Conservation (phyloP, 805 yeast species). For the Groenewaldozyma tartarivorans region DNA sequence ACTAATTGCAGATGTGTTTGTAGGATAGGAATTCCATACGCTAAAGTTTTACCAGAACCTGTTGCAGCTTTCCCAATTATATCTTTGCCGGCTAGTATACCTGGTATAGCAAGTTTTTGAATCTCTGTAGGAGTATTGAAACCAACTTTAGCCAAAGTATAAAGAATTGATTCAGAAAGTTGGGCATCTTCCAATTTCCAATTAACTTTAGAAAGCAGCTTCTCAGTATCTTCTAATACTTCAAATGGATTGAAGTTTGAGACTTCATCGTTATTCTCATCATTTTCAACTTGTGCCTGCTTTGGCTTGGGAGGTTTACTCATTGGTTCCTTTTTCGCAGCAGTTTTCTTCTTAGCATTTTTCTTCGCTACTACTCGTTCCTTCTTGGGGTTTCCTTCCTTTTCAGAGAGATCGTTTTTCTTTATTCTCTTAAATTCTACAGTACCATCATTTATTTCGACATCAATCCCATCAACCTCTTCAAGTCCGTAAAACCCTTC, state of each 20-base stretch:
- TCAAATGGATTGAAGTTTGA: slow-evolving; percentile 15
- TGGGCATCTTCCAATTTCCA: slow-evolving; percentile 33
- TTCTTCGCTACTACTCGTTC: slow-evolving; percentile 3
- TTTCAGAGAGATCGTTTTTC: slow-evolving; percentile 2
- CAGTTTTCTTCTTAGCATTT: slow-evolving; percentile 3
- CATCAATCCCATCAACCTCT: slow-evolving; percentile 88
- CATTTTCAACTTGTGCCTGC: too few species aligned
- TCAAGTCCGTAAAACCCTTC: slow-evolving; percentile 90
- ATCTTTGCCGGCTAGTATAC: slow-evolving; percentile 64
- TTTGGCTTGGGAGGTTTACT: slow-evolving; percentile 2
- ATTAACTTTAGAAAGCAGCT: slow-evolving; percentile 22
- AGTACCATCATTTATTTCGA: slow-evolving; percentile 60
- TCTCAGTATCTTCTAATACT: slow-evolving; percentile 13
- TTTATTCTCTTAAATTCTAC: slow-evolving; percentile 31
- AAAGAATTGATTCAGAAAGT: slow-evolving; percentile 43
- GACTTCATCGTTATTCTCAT: slow-evolving; percentile 8
- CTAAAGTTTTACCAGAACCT: slow-evolving; percentile 95
- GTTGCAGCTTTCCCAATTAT: slow-evolving; percentile 94
- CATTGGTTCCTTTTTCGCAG: slow-evolving; percentile 2
- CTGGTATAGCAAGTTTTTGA: slow-evolving; percentile 67
- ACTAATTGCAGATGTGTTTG: slow-evolving; percentile 42
- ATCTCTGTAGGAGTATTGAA: slow-evolving; percentile 75
- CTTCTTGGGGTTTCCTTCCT: slow-evolving; percentile 5
- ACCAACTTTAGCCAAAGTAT: slow-evolving; percentile 49
- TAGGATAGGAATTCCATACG: slow-evolving; percentile 86